Evolutionary conservation across 805 yeast genomes (phyloP).

Genomic region (Starmerella kuoi): DNA sequence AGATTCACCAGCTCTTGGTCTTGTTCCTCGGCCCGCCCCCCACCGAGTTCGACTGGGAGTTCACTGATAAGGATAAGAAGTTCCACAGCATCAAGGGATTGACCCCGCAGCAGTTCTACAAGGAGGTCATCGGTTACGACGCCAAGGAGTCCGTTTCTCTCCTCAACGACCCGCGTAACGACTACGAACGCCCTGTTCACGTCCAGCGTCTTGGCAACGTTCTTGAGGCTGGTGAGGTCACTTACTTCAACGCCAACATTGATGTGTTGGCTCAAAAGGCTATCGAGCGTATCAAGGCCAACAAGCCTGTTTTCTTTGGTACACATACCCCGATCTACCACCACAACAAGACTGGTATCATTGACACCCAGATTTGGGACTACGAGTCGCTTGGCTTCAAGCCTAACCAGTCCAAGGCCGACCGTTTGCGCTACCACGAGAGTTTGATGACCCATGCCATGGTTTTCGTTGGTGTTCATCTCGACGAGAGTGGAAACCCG

Average conservation of each 20-base stretch:
- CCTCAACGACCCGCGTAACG: conserved; percentile 73
- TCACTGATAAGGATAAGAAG: conserved; percentile 52
- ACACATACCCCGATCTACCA: conserved; percentile 76
- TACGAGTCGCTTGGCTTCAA: conserved; percentile 40
- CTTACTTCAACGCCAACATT: conserved; percentile 57
- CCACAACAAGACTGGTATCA: conserved; percentile 51
- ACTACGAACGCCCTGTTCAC: conserved; percentile 47
- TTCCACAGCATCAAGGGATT: conserved; percentile 34
- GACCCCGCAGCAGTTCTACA: conserved; percentile 57
- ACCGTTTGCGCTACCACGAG: conserved; percentile 57
- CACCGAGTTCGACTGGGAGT: conserved; percentile 63
- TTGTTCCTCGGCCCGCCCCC: conserved; percentile 73
- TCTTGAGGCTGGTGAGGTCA: conserved; percentile 54
- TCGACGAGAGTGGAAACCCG: conserved; percentile 50
- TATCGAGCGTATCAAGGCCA: conserved; percentile 52
- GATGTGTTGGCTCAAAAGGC: conserved; percentile 47
- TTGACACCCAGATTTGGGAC: conserved; percentile 61
- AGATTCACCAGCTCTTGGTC: conserved; percentile 52
- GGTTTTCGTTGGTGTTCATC: conserved; percentile 71
- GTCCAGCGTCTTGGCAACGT: conserved; percentile 69
- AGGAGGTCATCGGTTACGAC: conserved; percentile 42
- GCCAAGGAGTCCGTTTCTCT: conserved; percentile 47
- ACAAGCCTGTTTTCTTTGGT: conserved; percentile 79
- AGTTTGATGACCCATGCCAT: conserved; percentile 85
- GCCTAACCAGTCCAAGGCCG: conserved; percentile 45